A percentile compares a stretch with the other conserved stretches of the same genome.
Conservation (phyloP, 768 basidiomycete species). For the Amanita rimosa region DNA sequence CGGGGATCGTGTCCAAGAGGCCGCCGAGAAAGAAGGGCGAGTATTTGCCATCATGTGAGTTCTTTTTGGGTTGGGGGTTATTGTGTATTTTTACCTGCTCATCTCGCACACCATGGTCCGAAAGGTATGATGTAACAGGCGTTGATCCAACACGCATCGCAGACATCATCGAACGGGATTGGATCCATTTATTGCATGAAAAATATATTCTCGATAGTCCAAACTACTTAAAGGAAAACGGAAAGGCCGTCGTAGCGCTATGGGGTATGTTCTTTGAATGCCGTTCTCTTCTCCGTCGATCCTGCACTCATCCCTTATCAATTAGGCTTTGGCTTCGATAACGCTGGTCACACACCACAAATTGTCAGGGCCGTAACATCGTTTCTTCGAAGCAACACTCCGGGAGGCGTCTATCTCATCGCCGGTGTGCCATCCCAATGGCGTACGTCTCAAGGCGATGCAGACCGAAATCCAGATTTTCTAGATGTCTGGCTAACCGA, state of each 20-base stretch:
- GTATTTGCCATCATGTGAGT: slow-evolving; percentile 79
- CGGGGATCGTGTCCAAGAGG: slow-evolving; percentile 57
- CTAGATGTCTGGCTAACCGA: slow-evolving; percentile 62
- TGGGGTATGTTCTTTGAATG: slow-evolving; percentile 40
- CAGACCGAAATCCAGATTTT: slow-evolving; percentile 57
- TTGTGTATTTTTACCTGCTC: not conserved
- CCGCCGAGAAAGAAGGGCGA: slow-evolving; percentile 70
- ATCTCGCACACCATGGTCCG: not conserved
- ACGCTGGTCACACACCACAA: slow-evolving; percentile 48
- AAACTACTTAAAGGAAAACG: slow-evolving; percentile 61
- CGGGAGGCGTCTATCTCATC: slow-evolving; percentile 66
- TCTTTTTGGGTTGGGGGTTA: too few species aligned
- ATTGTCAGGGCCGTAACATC: slow-evolving; percentile 41
- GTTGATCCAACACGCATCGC: slow-evolving; percentile 64
- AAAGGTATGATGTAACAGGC: slow-evolving; percentile 77
- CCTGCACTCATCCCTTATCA: slow-evolving; percentile 4
- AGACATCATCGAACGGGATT: slow-evolving; percentile 57
- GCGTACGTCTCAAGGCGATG: slow-evolving; percentile 62
- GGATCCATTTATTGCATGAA: slow-evolving; percentile 55
- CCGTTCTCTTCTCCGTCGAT: not conserved
- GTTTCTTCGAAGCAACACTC: slow-evolving; percentile 50
- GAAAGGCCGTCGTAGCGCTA: slow-evolving; percentile 58
- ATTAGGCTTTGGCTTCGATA: slow-evolving; percentile 61
- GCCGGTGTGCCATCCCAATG: slow-evolving; percentile 65
- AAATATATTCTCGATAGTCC: slow-evolving; percentile 59